Conservation (phyloP, 805 yeast species). For the Pichia gijzeniarum region DNA sequence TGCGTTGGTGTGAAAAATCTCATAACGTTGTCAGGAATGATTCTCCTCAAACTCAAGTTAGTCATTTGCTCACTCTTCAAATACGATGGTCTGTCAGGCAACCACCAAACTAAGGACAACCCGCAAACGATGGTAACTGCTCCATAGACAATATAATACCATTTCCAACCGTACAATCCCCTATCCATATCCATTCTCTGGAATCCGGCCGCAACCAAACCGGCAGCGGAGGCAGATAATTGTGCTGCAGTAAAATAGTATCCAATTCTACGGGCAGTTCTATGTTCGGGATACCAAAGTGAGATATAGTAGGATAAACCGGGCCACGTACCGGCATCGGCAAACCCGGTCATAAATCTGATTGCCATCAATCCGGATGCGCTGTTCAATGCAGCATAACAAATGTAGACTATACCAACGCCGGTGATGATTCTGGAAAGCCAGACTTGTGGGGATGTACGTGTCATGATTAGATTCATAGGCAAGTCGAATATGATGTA, state of each 20-base stretch:
- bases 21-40: conserved; percentile 17
- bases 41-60: conserved; percentile 16
- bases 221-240: conserved; percentile 84
- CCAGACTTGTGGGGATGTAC: conserved; percentile 81
- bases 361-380: conserved; percentile 61
- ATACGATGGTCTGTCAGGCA: conserved; percentile 68
- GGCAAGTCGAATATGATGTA: conserved; percentile 82
- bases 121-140: conserved; percentile 60
- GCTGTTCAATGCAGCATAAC: conserved; percentile 57
- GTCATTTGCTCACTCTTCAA: conserved; percentile 15
- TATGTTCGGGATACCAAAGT: conserved; percentile 76
- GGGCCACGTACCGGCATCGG: conserved; percentile 88
- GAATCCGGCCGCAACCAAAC: conserved; percentile 81
- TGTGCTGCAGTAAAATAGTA: conserved; percentile 91
- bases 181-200: conserved; percentile 69
- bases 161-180: conserved; percentile 79
- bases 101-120: conserved; percentile 66
- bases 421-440: conserved; percentile 67
- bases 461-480: conserved; percentile 81
- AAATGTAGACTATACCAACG: conserved; percentile 72
- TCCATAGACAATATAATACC: conserved; percentile 80
- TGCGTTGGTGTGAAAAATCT: conserved; percentile 22
- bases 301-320: conserved; percentile 81
- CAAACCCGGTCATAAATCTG: conserved; percentile 66
- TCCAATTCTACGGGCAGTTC: conserved; percentile 75